Conservation (phyloP, 805 yeast species). For the Yamadazyma olivae region DNA sequence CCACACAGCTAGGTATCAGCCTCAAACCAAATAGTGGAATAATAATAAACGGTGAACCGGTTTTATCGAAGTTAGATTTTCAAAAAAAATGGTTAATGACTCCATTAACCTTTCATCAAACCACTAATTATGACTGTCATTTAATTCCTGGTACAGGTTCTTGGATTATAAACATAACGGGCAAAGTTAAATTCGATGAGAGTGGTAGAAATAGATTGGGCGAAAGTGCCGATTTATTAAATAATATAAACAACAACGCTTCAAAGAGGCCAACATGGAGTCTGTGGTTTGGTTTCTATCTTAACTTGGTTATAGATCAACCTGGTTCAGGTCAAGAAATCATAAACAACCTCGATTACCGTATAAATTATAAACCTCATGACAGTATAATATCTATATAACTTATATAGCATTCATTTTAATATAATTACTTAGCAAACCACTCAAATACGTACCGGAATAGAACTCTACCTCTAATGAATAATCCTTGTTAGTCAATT, state of each 20-base stretch:
- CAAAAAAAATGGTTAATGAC: conserved; percentile 57
- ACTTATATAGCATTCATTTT: conserved; percentile 8
- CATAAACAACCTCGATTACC: conserved; percentile 62
- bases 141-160: conserved; percentile 63
- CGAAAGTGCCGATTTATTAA: conserved; percentile 54
- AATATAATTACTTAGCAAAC: conserved; percentile 29
- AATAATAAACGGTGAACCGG: conserved; percentile 57
- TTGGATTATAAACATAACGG: conserved; percentile 47
- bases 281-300: conserved; percentile 64
- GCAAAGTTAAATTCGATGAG: conserved; percentile 73
- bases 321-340: conserved; percentile 30
- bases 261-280: conserved; percentile 59
- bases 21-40: conserved; percentile 51
- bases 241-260: conserved; percentile 10
- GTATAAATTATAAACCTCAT: conserved; percentile 61
- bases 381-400: conserved; percentile 34
- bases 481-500: conserved; percentile 21
- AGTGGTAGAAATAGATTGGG: conserved; percentile 67
- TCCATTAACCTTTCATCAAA: conserved; percentile 59
- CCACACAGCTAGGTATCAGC: conserved; percentile 48
- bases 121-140: conserved; percentile 66
- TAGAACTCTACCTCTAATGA: conserved; percentile 18
- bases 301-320: conserved; percentile 55
- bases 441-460: conserved; percentile 32
- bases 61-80: conserved; percentile 43